Evolutionary conservation across 2,329 filamentous ascomycete genomes (phyloP).

Genomic region (Penicillium sp.): DNA sequence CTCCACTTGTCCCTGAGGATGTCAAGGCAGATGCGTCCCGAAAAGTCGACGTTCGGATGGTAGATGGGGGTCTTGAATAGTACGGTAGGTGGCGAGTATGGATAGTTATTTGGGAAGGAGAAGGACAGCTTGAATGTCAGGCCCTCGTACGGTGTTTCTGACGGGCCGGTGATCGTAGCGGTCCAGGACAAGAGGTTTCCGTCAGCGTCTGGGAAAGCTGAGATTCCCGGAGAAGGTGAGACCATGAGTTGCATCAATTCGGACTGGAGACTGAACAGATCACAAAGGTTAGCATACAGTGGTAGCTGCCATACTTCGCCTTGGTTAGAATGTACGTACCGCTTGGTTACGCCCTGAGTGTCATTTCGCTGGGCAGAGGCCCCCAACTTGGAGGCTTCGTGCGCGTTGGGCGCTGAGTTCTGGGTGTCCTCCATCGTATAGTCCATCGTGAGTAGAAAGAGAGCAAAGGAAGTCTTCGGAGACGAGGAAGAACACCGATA

Average conservation of each 20-base stretch:
- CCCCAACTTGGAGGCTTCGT: slow-evolving; percentile 65
- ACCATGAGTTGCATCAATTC: slow-evolving; percentile 99
- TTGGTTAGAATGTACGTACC: slow-evolving; percentile 53
- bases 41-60: slow-evolving; percentile 98
- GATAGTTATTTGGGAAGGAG: slow-evolving; percentile 89
- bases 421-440: slow-evolving; percentile 67
- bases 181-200: slow-evolving; percentile 92
- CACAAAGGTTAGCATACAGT: slow-evolving; percentile 1
- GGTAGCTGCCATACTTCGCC: background rate
- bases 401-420: slow-evolving; percentile 68
- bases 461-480: slow-evolving; percentile 1
- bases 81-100: slow-evolving; percentile 87
- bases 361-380: slow-evolving; percentile 64
- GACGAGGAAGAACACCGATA: background rate
- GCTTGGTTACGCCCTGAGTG: slow-evolving; percentile 76
- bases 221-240: slow-evolving; percentile 88
- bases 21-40: slow-evolving; percentile 93
- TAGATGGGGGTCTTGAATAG: slow-evolving; percentile 99
- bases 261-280: slow-evolving; percentile 75
- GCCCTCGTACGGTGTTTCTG: slow-evolving; percentile 86
- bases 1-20: slow-evolving; percentile 99
- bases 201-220: slow-evolving; percentile 89
- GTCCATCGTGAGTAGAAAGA: slow-evolving; percentile 51
- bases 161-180: slow-evolving; percentile 89
- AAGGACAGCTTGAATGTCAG: slow-evolving; percentile 92